Base-by-base conservation (phyloP, 306 rosid species). In the Cyclanthera cordifolia region DNA sequence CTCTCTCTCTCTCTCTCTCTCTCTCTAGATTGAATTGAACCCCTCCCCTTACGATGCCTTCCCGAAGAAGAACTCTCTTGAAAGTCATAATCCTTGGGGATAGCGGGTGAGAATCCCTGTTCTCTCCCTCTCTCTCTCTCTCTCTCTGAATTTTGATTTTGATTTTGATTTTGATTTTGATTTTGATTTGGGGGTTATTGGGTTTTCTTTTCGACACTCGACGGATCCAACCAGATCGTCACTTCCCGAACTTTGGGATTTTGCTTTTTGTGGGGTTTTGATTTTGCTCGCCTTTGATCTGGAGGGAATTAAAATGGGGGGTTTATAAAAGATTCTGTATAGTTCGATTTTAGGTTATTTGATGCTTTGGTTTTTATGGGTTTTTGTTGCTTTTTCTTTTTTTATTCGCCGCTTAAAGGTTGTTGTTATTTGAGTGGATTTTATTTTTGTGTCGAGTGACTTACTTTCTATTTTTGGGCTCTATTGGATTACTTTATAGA, bases 51-150 rank as follows among this genome's bases (percentile, higher is more conserved):
- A 76, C 85, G 73, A 93, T 93, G 99, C 95, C 99, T 76, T 90
- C 99, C 61, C 88, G 99, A 39, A 73, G 99, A 83, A 93, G 99
- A 82, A 90, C 99, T 68, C 95, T 93, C 54, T 69, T 93, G 83
- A 93, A 93, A 81, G 96, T 93, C 80, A 93, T 93, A 82, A 93
- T 93, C 85, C 99, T 93, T 79, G 99, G 99, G 72, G 99, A 94
- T 72, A 94, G 97, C 80, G 99, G 99, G 99, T 94, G 53, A 6
- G 87, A 51, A 5, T 66, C 72, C 30, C 15, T 23, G 60, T 61
- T 69, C 53, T 59, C 56, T 27, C 4, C 57, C 50, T 21, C 30
- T 46, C 20, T 53, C 28, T 71, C 1, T 59, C n/a, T 71, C 7
- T 32, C n/a, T n/a, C n/a, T n/a, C 1, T 8, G 1, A 8, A 12